Evolutionary conservation across 73 alveolate genomes (phyloP).

Genomic region (Paramecium primaurelia): DNA sequence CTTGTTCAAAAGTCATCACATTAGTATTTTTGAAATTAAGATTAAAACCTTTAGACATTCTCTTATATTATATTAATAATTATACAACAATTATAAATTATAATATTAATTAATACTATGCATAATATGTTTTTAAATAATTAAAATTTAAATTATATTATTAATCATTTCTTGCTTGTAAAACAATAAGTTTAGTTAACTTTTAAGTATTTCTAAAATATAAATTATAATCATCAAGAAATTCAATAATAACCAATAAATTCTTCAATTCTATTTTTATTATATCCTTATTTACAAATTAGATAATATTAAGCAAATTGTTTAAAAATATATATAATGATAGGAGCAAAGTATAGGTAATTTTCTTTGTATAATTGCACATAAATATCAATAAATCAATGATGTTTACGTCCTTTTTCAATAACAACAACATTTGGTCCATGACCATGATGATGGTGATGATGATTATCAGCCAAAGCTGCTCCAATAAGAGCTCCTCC

Average conservation of each 20-base stretch:
- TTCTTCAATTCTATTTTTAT: background rate
- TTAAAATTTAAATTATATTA: too few species aligned
- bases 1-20: background rate
- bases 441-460: background rate
- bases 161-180: too few species aligned
- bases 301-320: background rate
- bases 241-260: background rate
- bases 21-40: background rate
- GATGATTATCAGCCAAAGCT: background rate
- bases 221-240: background rate
- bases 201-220: too few species aligned
- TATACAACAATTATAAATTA: background rate
- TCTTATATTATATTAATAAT: background rate
- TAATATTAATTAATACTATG: background rate
- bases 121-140: background rate
- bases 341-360: background rate
- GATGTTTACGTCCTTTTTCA: background rate
- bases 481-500: background rate
- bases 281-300: background rate
- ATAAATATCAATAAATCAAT: background rate
- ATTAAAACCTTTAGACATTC: constrained; percentile 6
- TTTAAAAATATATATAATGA: background rate
- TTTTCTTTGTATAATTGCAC: background rate
- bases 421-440: constrained; percentile 7
- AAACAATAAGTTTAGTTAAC: too few species aligned